phyloP scores from a whole-genome alignment of 805 yeast species.

The Alloascoidea hylecoeti region DNA sequence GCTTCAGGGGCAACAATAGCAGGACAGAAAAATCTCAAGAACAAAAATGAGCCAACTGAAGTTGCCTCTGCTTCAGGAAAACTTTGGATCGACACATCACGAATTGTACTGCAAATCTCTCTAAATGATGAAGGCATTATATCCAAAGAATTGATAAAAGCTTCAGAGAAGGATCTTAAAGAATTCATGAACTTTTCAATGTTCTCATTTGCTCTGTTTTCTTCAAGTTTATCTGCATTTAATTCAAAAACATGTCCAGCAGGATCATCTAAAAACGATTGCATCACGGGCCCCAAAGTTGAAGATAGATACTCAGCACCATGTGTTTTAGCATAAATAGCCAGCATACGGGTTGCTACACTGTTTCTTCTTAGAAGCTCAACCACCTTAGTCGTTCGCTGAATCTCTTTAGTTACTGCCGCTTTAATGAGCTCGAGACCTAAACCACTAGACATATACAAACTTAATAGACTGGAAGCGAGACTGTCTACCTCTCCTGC shows the following conservation, averaged over 20 bases:
- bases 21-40: constrained; percentile 64
- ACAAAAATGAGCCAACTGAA: constrained; percentile 75
- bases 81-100: constrained; percentile 34
- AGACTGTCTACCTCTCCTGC: constrained; percentile 55
- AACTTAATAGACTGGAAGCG: constrained; percentile 47
- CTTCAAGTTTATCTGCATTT: constrained; percentile 27
- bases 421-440: constrained; percentile 28
- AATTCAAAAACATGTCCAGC: constrained; percentile 43
- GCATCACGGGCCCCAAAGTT: constrained; percentile 42
- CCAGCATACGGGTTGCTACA: constrained; percentile 64
- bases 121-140: constrained; percentile 48
- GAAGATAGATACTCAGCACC: constrained; percentile 43
- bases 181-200: background rate
- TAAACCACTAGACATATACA: constrained; percentile 28
- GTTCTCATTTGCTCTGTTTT: constrained; percentile 3
- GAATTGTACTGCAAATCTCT: constrained; percentile 48
- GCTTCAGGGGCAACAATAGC: constrained; percentile 73
- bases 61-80: constrained; percentile 35
- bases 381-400: constrained; percentile 41
- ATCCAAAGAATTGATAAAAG: background rate
- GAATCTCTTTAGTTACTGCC: constrained; percentile 48
- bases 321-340: constrained; percentile 51
- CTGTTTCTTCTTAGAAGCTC: constrained; percentile 73
- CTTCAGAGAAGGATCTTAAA: background rate
- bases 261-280: constrained; percentile 31